These are phyloP conservation scores for Acanthamoeba triangularis DNA, from an alignment of 208 protist genomes.

Conservation along the genomic window DNA sequence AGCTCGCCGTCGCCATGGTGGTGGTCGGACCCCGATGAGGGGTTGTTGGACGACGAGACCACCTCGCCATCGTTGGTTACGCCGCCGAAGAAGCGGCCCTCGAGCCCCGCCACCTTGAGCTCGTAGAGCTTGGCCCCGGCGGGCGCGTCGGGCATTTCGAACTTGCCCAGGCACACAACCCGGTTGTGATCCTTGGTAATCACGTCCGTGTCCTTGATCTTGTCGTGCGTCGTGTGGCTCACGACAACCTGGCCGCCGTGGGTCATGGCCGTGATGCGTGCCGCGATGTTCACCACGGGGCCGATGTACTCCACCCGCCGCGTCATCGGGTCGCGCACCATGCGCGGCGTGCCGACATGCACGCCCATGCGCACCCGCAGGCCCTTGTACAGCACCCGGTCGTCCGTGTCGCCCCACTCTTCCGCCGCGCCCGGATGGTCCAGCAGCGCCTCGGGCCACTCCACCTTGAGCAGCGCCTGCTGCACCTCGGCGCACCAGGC, in stretches of 20 bases:
- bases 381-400: constrained; percentile 18
- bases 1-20: not conserved
- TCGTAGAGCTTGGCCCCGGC: not conserved
- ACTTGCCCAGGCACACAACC: constrained; percentile 44
- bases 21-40: not conserved
- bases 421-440: constrained; percentile 66
- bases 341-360: constrained; percentile 19
- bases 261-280: constrained; percentile 38
- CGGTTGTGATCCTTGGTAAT: not conserved
- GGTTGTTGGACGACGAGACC: not conserved
- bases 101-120: not conserved
- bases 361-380: constrained; percentile 74
- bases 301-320: constrained; percentile 72
- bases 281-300: constrained; percentile 2
- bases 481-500: constrained; percentile 59
- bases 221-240: not conserved
- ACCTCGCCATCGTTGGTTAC: not conserved
- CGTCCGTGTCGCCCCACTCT: constrained; percentile 70
- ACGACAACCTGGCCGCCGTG: constrained; percentile 69
- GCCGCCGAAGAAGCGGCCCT: not conserved
- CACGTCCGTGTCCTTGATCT: not conserved
- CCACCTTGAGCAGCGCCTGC: not conserved
- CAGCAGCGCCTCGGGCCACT: constrained; percentile 52
- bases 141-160: constrained; percentile 58
- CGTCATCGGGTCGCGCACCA: constrained; percentile 43